Evolutionary conservation across 1,284 basidiomycete genomes (phyloP).

Genomic region (Cutaneotrichosporon arboriforme): DNA sequence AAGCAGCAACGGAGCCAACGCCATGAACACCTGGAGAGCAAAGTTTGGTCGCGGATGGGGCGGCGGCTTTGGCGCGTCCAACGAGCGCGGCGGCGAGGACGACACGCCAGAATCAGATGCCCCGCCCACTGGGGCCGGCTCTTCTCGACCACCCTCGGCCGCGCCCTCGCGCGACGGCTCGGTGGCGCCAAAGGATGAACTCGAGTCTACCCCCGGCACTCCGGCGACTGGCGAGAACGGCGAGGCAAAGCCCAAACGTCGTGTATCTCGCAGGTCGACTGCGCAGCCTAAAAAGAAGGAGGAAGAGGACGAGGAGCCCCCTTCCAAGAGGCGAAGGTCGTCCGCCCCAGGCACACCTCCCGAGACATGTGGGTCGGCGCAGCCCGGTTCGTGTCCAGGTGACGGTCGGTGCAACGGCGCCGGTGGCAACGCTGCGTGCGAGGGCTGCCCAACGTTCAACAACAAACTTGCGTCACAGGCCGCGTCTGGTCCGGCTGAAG

Average conservation of each 20-base stretch:
- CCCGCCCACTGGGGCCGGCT: background rate
- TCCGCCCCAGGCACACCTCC: conserved; percentile 30
- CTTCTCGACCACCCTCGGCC: conserved; percentile 2
- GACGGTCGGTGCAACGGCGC: conserved; percentile 93
- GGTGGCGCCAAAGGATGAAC: conserved; percentile 15
- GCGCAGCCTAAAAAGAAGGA: conserved; percentile 7
- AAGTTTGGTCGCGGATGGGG: conserved; percentile 21
- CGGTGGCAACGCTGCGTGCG: conserved; percentile 81
- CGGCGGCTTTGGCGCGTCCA: conserved; percentile 32
- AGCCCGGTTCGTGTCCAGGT: conserved; percentile 77
- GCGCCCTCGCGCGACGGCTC: conserved; percentile 13
- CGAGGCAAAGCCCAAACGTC: conserved; percentile 12
- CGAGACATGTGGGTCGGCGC: conserved; percentile 22
- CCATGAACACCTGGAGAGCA: conserved; percentile 21
- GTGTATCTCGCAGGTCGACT: conserved; percentile 5
- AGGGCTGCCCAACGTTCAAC: conserved; percentile 91
- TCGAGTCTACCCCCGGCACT: conserved; percentile 10
- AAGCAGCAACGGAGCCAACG: background rate
- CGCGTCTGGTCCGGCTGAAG: conserved; percentile 28
- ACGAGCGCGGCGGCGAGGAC: conserved; percentile 33
- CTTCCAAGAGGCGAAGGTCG: conserved; percentile 18
- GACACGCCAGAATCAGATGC: conserved; percentile 15
- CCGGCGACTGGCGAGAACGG: conserved; percentile 2
- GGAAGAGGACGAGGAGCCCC: conserved; percentile 10
- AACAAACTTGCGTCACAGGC: conserved; percentile 53